Evolutionary conservation across 2,329 filamentous ascomycete genomes (phyloP), one percentile per base, ranked within the genome.

Genomic region (Fusarium concolor): DNA sequence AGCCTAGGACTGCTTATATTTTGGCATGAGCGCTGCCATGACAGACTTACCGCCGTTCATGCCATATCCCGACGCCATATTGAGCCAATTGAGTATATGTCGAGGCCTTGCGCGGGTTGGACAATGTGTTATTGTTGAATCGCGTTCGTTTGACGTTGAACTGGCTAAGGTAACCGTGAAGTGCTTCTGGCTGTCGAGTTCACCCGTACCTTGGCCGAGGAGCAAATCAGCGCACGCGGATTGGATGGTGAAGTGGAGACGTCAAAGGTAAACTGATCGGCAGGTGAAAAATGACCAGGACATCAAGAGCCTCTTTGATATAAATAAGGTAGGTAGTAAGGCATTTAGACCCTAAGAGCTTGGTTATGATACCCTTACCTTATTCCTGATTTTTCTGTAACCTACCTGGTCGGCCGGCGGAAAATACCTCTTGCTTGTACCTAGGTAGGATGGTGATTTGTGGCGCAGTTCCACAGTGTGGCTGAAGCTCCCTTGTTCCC

Each of bases 51-150:
- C 92, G 82, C 92, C 92, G 79, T 88, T 86, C 80, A 96, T 85
- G 80, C 92, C 92, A 80, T 90, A 95, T 82, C 92, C 92, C 76
- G 92, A 94, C 81, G 92, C 86, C 92, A 95, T 95, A 77, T 68
- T 77, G 73, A 73, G 71, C 74, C 74, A 76, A 75, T 76, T 76
- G 73, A 58, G 55, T 75, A 56, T 53, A 49, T 76, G 51, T 68
- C 65, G 71, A 67, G 65, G 62, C 67, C 65, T 67, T 72, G 46
- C 67, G 63, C 49, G 62, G 65, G 71, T 73, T 57, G 58, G 65
- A 62, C 53, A 43, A 64, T 53, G 58, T 65, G 41, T 56, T 44
- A 45, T 74, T 56, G 67, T 73, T 72, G 56, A 71, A 65, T 71
- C 68, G 62, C 52, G 63, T 72, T 60, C 51, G 64, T 65, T 49